A percentile compares a stretch with the other conserved stretches of the same genome.
phyloP scores from a whole-genome alignment of 108 stramenopile species.

The Nitzschia sp. region DNA sequence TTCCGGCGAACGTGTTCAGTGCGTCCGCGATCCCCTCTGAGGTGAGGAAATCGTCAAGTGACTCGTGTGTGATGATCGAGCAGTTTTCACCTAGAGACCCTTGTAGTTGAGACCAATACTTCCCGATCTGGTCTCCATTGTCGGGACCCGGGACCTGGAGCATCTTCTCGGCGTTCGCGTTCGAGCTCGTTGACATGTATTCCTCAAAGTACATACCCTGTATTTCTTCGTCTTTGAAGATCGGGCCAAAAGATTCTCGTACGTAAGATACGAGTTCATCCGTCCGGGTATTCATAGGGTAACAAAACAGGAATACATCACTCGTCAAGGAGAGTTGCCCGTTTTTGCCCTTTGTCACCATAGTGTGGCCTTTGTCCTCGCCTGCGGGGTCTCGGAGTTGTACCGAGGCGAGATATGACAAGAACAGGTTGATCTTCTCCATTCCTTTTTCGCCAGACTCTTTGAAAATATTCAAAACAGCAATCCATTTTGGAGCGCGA shows the following conservation, averaged over 20 bases:
- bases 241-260: background rate
- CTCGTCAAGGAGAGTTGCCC: background rate
- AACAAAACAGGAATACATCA: background rate
- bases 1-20: background rate
- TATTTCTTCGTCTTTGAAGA: background rate
- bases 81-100: background rate
- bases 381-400: background rate
- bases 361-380: background rate
- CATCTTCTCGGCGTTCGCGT: background rate
- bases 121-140: background rate
- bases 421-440: background rate
- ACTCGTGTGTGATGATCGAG: background rate
- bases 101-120: background rate
- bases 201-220: background rate
- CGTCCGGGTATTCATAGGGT: background rate
- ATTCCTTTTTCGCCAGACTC: background rate
- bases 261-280: background rate
- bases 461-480: background rate
- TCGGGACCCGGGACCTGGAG: background rate
- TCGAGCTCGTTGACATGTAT: background rate
- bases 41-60: background rate
- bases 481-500: background rate
- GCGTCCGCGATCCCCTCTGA: background rate
- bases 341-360: background rate
- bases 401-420: background rate